Evolutionary conservation across 2,329 filamentous ascomycete genomes (phyloP), one percentile per base, ranked within the genome.

Genomic region (Daldinia eschscholtzii): DNA sequence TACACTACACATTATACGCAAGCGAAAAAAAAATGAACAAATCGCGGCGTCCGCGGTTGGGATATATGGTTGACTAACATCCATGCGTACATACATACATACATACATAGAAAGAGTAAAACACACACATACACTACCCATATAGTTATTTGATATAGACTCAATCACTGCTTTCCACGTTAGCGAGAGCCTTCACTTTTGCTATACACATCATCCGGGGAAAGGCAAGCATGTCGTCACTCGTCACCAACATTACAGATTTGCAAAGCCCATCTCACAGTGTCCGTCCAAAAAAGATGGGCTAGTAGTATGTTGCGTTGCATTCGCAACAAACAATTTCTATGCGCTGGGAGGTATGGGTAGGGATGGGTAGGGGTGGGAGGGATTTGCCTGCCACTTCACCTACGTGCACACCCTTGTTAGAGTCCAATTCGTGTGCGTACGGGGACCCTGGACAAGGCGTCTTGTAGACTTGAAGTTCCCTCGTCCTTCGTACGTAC

Each of bases 161-260:
- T 70, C 64, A 68, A 65, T 71, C 63, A 68, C 44, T 66, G 62
- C 59, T 67, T 67, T 70, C 68, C 68, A 69, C 66, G 69, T 69
- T 71, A 67, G 64, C 62, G 46, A 18, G 63, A 64, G 57, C 66
- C 53, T 52, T 61, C 18, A 15, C 39, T 46, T 46, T 41, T 58
- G 64, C 9, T 60, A 58, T 55, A 65, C 57, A 55, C 30, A 55
- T 64, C 30, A 60, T 56, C 65, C 62, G 69, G 55, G 60, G 58
- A 57, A 69, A 46, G 28, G 56, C 15, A 60, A 55, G 15, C 46
- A 69, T 70, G 68, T 65, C 68, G 68, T 70, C 68, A 70, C 65
- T 65, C n/a, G 13, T 60, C 62, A 65, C 62, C 55, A 61, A 68
- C 46, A 46, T 58, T 58, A 46, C 56, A 48, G 28, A 52, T 33